These are phyloP conservation scores for Ophiocordyceps sinensis DNA, from an alignment of 2,329 filamentous ascomycete species.

Conservation along the genomic window DNA sequence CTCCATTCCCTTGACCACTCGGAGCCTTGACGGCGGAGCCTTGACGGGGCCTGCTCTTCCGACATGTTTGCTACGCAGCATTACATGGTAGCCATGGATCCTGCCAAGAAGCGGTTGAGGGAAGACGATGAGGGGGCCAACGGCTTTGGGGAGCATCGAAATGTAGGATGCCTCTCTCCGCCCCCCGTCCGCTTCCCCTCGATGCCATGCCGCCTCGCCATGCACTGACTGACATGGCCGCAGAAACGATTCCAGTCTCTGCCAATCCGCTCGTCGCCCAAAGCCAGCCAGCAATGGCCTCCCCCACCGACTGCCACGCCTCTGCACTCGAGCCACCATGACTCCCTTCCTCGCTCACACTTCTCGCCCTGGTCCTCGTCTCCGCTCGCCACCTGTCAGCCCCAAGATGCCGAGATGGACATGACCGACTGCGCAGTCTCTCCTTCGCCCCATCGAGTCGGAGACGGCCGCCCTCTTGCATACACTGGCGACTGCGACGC, in stretches of 20 bases:
- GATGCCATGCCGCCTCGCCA: background rate
- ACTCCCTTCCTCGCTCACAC: conserved; percentile 15
- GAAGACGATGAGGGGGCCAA: conserved; percentile 29
- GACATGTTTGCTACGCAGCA: conserved; percentile 24
- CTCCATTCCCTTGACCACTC: too few relatives aligned
- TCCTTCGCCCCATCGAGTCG: conserved; percentile 7
- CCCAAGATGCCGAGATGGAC: conserved; percentile 30
- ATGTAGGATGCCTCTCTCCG: conserved; percentile 20
- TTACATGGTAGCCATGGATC: conserved; percentile 17
- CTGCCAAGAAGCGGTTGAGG: conserved; percentile 27
- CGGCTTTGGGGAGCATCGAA: conserved; percentile 36
- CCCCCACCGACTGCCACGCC: conserved; percentile 21
- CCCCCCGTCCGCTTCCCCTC: background rate
- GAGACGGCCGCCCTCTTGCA: conserved; percentile 2
- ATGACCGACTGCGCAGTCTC: conserved; percentile 25
- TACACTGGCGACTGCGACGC: background rate
- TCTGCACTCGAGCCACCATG: conserved; percentile 24
- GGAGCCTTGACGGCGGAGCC: too few relatives aligned
- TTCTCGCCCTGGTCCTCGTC: conserved; percentile 19
- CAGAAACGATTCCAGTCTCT: conserved; percentile 42
- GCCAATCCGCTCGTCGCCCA: conserved; percentile 32
- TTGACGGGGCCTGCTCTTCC: background rate
- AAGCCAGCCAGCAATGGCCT: conserved; percentile 13
- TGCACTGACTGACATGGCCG: background rate
- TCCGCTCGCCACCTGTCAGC: conserved; percentile 5